Evolutionary conservation across 1,284 basidiomycete species (phyloP).

Genomic region (Moniliella sp.): DNA sequence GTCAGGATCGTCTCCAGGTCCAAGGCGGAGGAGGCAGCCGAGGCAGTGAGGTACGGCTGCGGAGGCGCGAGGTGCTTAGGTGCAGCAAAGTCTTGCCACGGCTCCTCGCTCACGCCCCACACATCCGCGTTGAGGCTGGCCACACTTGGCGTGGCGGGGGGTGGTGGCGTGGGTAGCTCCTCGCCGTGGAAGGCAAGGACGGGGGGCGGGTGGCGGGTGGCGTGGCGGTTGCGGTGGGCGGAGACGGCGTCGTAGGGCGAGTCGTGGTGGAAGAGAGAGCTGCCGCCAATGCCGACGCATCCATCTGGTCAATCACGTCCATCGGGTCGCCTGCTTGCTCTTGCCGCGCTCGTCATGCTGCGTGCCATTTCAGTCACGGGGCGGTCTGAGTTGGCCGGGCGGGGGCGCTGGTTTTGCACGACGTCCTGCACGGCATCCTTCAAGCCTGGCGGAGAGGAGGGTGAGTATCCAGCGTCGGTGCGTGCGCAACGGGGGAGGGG

Average conservation of each 20-base stretch:
- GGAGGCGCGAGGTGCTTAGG: too few relatives aligned
- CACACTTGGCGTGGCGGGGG: background rate
- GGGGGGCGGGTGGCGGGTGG: constrained; percentile 14
- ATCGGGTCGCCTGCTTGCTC: too few relatives aligned
- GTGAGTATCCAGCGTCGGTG: too few relatives aligned
- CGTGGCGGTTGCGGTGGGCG: constrained; percentile 19
- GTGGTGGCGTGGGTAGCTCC: too few relatives aligned
- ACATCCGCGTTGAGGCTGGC: constrained; percentile 23
- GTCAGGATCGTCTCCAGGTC: background rate
- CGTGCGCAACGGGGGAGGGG: too few relatives aligned
- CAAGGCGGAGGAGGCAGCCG: background rate
- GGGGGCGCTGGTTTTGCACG: too few relatives aligned
- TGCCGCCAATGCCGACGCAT: constrained; percentile 24
- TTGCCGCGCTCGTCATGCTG: too few relatives aligned
- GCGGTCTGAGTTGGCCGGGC: too few relatives aligned
- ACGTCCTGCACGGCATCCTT: too few relatives aligned
- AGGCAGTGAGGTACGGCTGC: too few relatives aligned
- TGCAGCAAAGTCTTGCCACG: constrained; percentile 33
- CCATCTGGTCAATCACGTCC: constrained; percentile 30
- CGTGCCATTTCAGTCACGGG: too few relatives aligned
- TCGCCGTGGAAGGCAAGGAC: constrained; percentile 26
- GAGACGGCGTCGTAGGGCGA: constrained; percentile 30
- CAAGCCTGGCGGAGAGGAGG: too few relatives aligned
- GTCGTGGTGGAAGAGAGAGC: constrained; percentile 30
- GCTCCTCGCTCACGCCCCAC: constrained; percentile 26